These are phyloP conservation scores for Botryotinia calthae DNA, from an alignment of 2,329 filamentous ascomycete genomes.

Conservation along the genomic window DNA sequence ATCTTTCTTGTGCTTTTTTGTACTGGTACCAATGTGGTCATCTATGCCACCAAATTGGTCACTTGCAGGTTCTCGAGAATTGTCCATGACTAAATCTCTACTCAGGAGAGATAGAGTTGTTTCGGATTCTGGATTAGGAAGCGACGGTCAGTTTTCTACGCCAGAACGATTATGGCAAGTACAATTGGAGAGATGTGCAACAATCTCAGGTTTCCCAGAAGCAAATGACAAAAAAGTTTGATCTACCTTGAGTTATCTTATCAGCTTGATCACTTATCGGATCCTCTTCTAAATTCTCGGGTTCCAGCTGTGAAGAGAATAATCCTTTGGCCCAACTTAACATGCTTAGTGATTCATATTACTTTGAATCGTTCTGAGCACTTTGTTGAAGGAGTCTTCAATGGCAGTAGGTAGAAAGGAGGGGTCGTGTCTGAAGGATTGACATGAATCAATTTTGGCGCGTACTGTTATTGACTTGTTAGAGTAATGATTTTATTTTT, in stretches of 20 bases:
- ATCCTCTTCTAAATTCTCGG: not conserved
- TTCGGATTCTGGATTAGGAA: not conserved
- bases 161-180: not conserved
- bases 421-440: not conserved
- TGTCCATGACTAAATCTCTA: not conserved
- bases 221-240: not conserved
- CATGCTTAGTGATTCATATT: constrained; percentile 3
- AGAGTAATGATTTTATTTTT: constrained; percentile 4
- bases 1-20: constrained; percentile 1
- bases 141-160: not conserved
- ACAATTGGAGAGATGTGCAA: not conserved
- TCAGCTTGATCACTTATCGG: not conserved
- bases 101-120: not conserved
- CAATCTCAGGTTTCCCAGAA: not conserved
- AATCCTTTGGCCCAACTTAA: constrained; percentile 2
- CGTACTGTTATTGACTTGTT: not conserved
- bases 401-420: not conserved
- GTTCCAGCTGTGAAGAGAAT: constrained; percentile 8
- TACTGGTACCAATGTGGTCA: not conserved
- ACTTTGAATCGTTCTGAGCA: not conserved
- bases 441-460: not conserved
- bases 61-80: not conserved
- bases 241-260: constrained; percentile 18
- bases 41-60: not conserved
- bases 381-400: not conserved